phyloP scores from a whole-genome alignment of 176 grass and related monocot species.

The Echinochloa phyllopogon region DNA sequence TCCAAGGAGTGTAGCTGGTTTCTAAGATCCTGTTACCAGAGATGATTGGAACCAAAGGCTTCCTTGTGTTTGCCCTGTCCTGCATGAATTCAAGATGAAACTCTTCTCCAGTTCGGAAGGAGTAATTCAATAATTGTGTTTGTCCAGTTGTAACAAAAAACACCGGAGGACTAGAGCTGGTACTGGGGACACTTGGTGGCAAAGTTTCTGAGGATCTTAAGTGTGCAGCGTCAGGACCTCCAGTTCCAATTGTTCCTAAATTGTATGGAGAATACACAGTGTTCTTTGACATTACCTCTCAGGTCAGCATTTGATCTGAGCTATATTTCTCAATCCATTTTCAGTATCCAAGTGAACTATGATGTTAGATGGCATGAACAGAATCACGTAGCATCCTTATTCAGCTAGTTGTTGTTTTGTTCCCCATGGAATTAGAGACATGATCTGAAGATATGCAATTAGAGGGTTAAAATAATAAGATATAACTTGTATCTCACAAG shows the following conservation, averaged over 20 bases:
- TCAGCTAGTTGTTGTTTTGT: slow-evolving; percentile 16
- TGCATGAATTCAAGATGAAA: slow-evolving; percentile 70
- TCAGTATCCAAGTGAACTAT: slow-evolving; percentile 18
- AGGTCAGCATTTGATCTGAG: neutral
- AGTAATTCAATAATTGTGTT: slow-evolving; percentile 65
- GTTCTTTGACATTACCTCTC: slow-evolving; percentile 44
- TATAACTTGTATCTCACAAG: neutral
- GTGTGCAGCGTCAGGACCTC: slow-evolving; percentile 22
- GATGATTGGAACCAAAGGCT: slow-evolving; percentile 19
- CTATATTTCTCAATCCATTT: slow-evolving; percentile 27
- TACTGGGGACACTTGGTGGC: neutral
- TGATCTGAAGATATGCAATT: neutral
- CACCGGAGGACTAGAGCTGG: slow-evolving; percentile 28
- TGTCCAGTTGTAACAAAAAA: slow-evolving; percentile 42
- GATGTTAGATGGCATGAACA: slow-evolving; percentile 5
- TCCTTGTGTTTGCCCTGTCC: slow-evolving; percentile 45
- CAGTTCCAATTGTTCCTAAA: slow-evolving; percentile 43
- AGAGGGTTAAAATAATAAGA: neutral
- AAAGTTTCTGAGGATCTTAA: slow-evolving; percentile 7
- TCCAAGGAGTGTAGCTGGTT: slow-evolving; percentile 32
- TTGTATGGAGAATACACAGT: slow-evolving; percentile 34
- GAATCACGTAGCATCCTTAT: slow-evolving; percentile 13
- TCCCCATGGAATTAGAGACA: neutral
- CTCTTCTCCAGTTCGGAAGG: slow-evolving; percentile 75
- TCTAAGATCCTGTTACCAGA: slow-evolving; percentile 13